phyloP scores from a whole-genome alignment of 73 alveolate species.

The Blepharisma japonicum region DNA sequence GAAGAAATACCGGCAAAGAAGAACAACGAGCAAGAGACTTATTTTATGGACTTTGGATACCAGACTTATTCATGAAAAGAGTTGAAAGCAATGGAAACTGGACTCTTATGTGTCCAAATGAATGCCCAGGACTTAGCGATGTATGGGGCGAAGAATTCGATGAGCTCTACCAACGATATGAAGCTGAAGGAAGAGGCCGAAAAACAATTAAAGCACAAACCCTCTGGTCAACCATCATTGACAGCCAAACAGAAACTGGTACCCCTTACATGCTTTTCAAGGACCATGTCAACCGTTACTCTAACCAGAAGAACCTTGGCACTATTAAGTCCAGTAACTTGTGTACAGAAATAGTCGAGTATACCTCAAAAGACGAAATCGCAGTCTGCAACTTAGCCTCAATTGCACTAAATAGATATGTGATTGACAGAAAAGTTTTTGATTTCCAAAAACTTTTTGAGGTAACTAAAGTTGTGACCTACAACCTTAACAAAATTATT shows the following conservation, averaged over 20 bases:
- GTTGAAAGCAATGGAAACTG: slow-evolving; percentile 85
- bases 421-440: slow-evolving; percentile 59
- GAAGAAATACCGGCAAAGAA: slow-evolving; percentile 92
- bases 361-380: slow-evolving; percentile 84
- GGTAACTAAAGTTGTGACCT: slow-evolving; percentile 71
- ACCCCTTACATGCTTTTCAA: slow-evolving; percentile 93
- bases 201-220: slow-evolving; percentile 81
- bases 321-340: slow-evolving; percentile 91
- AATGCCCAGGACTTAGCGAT: slow-evolving; percentile 76
- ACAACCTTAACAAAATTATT: slow-evolving; percentile 74
- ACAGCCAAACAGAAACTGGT: slow-evolving; percentile 90
- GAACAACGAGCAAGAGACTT: slow-evolving; percentile 94
- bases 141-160: slow-evolving; percentile 89
- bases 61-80: slow-evolving; percentile 93
- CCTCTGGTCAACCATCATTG: slow-evolving; percentile 88
- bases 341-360: slow-evolving; percentile 92
- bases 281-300: slow-evolving; percentile 83
- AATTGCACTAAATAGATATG: slow-evolving; percentile 77
- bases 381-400: slow-evolving; percentile 98
- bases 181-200: slow-evolving; percentile 74
- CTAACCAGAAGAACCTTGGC: slow-evolving; percentile 92
- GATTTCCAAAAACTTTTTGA: slow-evolving; percentile 82
- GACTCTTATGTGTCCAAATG: slow-evolving; percentile 98
- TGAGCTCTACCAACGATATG: slow-evolving; percentile 68
- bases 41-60: slow-evolving; percentile 93